Conservation (phyloP, 305 asterid genomes). For the Fraxinus platypoda region DNA sequence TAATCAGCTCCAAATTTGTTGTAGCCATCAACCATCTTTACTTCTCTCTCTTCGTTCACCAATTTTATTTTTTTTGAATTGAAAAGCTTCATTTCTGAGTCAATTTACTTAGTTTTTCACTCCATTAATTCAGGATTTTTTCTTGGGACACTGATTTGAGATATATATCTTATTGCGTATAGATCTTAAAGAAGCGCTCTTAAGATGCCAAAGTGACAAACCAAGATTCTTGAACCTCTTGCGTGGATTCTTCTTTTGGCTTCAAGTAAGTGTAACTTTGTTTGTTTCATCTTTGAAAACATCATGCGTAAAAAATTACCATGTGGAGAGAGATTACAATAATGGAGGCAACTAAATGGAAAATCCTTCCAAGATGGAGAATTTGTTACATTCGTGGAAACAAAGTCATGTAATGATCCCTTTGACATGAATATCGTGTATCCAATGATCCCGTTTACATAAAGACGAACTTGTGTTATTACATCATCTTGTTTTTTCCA, state of each 20-base stretch:
- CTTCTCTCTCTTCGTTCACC: not conserved
- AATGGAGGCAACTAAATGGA: not conserved
- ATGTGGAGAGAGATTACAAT: not conserved
- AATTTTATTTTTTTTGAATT: no score
- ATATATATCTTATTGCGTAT: not conserved
- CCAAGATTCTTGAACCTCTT: conserved; percentile 12
- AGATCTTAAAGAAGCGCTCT: not conserved
- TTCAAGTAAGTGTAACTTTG: not conserved
- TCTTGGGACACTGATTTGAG: not conserved
- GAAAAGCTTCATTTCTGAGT: not conserved
- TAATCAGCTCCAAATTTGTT: not conserved
- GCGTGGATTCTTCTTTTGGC: conserved; percentile 16
- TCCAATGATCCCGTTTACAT: not conserved
- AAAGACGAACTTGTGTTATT: not conserved
- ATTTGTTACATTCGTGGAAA: not conserved
- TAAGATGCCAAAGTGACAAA: not conserved
- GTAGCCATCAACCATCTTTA: not conserved
- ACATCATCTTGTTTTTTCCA: not conserved
- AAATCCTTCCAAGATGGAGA: not conserved
- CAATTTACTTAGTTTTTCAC: not conserved
- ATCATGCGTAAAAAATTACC: not conserved
- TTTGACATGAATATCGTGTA: not conserved
- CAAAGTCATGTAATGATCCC: not conserved
- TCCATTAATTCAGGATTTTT: not conserved
- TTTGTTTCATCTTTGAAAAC: not conserved